A percentile compares a stretch with the other conserved stretches of the same genome.
Conservation (phyloP, 768 basidiomycete species). For the Russula brevipes region DNA sequence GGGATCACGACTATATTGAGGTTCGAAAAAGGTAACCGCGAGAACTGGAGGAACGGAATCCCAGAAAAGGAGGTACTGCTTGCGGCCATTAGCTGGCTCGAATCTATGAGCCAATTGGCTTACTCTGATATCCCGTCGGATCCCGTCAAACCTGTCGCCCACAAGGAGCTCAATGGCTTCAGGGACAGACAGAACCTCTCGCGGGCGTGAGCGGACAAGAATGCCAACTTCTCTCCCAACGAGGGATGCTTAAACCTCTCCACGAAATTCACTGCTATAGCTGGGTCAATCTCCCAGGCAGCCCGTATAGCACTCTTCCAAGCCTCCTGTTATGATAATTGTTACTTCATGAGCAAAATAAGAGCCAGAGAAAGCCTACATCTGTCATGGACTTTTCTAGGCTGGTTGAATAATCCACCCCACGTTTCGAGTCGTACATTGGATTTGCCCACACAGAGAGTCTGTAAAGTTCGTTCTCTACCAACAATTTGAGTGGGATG, state of each 20-base stretch:
- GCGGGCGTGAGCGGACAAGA: conserved; percentile 67
- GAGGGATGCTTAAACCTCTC: conserved; percentile 76
- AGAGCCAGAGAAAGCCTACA: conserved; percentile 37
- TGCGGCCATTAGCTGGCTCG: conserved; percentile 8
- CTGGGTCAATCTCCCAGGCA: conserved; percentile 79
- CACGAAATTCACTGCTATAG: conserved; percentile 74
- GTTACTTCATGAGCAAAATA: background rate
- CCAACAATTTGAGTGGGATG: conserved; percentile 71
- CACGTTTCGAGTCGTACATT: conserved; percentile 65
- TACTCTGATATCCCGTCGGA: conserved; percentile 74
- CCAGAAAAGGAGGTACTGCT: conserved; percentile 84
- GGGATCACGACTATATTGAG: conserved; percentile 76
- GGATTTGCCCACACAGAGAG: conserved; percentile 90
- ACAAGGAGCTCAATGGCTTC: conserved; percentile 80
- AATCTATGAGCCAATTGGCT: conserved; percentile 13
- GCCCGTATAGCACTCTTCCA: conserved; percentile 69
- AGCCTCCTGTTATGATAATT: conserved; percentile 39
- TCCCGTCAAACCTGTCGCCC: conserved; percentile 60
- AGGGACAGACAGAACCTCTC: conserved; percentile 63
- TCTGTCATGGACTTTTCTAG: conserved; percentile 57
- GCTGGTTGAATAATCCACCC: conserved; percentile 52
- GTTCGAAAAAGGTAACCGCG: conserved; percentile 81
- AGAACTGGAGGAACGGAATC: conserved; percentile 79
- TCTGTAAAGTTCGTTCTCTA: conserved; percentile 86
- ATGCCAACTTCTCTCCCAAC: conserved; percentile 70